Conservation (phyloP, 2,329 filamentous ascomycete species). For the Raffaelea arxii region DNA sequence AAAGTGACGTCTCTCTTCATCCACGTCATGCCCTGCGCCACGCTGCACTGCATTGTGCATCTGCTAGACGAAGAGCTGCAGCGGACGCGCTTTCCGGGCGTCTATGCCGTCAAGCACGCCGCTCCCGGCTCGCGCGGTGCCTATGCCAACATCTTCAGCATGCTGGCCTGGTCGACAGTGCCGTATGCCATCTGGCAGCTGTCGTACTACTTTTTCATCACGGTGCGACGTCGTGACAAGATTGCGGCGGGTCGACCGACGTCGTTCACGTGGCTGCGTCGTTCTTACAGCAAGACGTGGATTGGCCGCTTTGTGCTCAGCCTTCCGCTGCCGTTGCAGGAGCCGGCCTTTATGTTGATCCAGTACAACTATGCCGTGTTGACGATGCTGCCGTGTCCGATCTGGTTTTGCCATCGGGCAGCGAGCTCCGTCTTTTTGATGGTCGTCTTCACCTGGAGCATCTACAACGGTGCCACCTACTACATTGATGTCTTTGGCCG, state of each 20-base stretch:
- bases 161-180: slow-evolving; percentile 90
- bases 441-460: slow-evolving; percentile 82
- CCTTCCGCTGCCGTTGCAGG: slow-evolving; percentile 67
- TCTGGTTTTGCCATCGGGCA: slow-evolving; percentile 89
- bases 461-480: slow-evolving; percentile 94
- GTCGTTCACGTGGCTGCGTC: slow-evolving; percentile 93
- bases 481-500: slow-evolving; percentile 98
- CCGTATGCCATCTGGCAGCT: slow-evolving; percentile 93
- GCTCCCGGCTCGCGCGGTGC: slow-evolving; percentile 64
- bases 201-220: slow-evolving; percentile 89
- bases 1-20: slow-evolving; percentile 99
- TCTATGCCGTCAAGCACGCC: slow-evolving; percentile 68
- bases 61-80: slow-evolving; percentile 59
- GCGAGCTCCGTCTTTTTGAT: slow-evolving; percentile 69
- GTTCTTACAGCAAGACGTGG: slow-evolving; percentile 81
- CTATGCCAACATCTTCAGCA: slow-evolving; percentile 66
- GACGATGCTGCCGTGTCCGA: slow-evolving; percentile 87
- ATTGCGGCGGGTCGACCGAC: slow-evolving; percentile 93
- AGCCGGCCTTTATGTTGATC: slow-evolving; percentile 89
- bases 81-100: slow-evolving; percentile 66
- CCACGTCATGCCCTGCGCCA: slow-evolving; percentile 96
- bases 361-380: slow-evolving; percentile 85
- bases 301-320: slow-evolving; percentile 78
- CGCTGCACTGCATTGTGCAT: slow-evolving; percentile 87
- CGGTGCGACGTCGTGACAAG: slow-evolving; percentile 85